Base-by-base conservation (phyloP, 257 asterid species). In the Solanum boliviense region DNA sequence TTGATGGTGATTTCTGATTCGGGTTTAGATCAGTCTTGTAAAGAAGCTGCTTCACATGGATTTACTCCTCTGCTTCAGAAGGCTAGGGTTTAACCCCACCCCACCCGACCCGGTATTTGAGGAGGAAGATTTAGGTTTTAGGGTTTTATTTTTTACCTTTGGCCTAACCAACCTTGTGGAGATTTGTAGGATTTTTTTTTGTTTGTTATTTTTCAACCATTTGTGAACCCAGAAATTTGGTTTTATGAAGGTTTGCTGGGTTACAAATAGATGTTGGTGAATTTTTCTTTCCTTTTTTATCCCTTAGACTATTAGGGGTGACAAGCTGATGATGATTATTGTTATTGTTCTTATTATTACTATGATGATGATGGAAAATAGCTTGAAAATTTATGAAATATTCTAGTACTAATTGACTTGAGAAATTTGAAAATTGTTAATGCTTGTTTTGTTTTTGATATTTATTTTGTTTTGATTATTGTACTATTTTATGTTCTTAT, bases 21-120 rank as follows among this genome's bases (percentile, higher is more conserved):
- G 2, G 76, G 9, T 18, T 86, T 88, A 7, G 92, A 90, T 86
- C 90, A 68, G 29, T 88, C 88, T 35, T 94, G 97, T 87, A 94
- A 91, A 84, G 95, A 92, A 35, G 85, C 91, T 6, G 60, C 87
- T 58, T 82, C 91, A 18, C 87, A 83, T 32, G 87, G 91, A 34
- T 92, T 92, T 71, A 68, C 91, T 3, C 94, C 95, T 44, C 86
- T 94, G 84, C 71, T 94, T 87, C 91, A 87, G 87, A 92, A 93
- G 34, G 68, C 94, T 82, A 90, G 94, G 90, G 96, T 88, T 92
- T 91, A 89, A 88, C 70, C 68, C 27, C 32, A 8, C 16, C 29
- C 58, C 20, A 36, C 29, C 20, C 60, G 60, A 36, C 31, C 12
- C 41, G 27, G 29, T 46, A 27, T 2, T 16, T 5, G 39, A 79